A percentile compares a stretch with the other conserved stretches of the same genome.
Conservation (phyloP, 2,329 filamentous ascomycete genomes). For the Cladosporium austrohemisphaericum region DNA sequence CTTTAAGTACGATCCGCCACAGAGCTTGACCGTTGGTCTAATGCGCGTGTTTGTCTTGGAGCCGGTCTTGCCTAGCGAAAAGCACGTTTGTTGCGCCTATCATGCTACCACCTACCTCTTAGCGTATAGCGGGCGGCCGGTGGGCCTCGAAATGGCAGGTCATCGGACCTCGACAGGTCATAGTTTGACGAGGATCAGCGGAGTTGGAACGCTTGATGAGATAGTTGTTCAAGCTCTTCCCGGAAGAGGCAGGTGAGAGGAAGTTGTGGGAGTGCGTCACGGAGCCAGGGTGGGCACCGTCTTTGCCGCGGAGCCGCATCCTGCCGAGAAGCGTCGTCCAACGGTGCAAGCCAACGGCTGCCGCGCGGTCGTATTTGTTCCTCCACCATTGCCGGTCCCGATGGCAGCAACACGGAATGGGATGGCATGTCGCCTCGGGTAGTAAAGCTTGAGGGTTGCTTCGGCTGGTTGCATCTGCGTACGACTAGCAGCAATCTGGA, state of each 20-base stretch:
- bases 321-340: background rate
- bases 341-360: background rate
- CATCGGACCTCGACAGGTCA: background rate
- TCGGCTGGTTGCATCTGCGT: background rate
- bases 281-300: too few relatives aligned
- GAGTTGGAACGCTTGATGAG: background rate
- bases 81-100: conserved; percentile 2
- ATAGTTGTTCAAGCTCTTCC: background rate
- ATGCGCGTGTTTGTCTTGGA: conserved; percentile 5
- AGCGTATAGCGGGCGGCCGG: conserved; percentile 3
- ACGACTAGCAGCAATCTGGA: background rate
- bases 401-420: background rate
- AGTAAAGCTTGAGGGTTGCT: too few relatives aligned
- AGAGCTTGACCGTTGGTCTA: conserved; percentile 2
- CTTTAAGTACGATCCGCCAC: conserved; percentile 6
- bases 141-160: conserved; percentile 1
- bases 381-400: background rate
- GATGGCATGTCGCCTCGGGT: too few relatives aligned
- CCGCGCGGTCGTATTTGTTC: conserved; percentile 1
- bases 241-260: conserved; percentile 10
- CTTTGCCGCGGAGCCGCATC: background rate
- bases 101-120: conserved; percentile 13
- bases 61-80: background rate
- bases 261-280: background rate
- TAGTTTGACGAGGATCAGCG: background rate